These are phyloP conservation scores for Tylopilus sp. DNA, from an alignment of 768 basidiomycete species.

Conservation along the genomic window DNA sequence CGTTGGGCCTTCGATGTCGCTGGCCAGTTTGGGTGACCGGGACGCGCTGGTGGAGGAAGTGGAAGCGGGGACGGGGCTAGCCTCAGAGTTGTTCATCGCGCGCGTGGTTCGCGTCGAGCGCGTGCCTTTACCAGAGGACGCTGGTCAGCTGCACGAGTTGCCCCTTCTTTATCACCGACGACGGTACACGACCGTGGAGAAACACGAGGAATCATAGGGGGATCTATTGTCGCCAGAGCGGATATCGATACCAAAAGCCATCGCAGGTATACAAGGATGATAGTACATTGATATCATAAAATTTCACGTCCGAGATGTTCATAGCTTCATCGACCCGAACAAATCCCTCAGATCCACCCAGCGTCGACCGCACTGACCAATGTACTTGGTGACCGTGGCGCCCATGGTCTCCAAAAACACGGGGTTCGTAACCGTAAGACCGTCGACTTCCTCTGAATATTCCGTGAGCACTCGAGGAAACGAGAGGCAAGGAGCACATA, in stretches of 20 bases:
- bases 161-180: constrained; percentile 67
- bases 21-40: constrained; percentile 48
- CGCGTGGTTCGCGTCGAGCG: constrained; percentile 64
- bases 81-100: constrained; percentile 79
- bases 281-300: neutral
- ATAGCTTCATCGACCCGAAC: constrained; percentile 73
- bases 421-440: constrained; percentile 48
- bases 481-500: constrained; percentile 21
- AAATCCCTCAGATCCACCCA: constrained; percentile 82
- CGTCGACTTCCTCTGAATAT: constrained; percentile 37
- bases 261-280: neutral
- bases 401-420: constrained; percentile 51
- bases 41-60: constrained; percentile 18
- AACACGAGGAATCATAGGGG: constrained; percentile 14
- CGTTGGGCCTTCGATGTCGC: constrained; percentile 54
- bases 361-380: constrained; percentile 83
- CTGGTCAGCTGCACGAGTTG: constrained; percentile 30
- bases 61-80: constrained; percentile 31
- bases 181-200: constrained; percentile 50
- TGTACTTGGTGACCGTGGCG: constrained; percentile 66
- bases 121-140: constrained; percentile 23
- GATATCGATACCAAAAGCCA: constrained; percentile 7
- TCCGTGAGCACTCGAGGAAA: neutral
- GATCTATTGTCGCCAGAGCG: neutral
- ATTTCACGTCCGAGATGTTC: constrained; percentile 7